Conservation (phyloP, 2,329 filamentous ascomycete species). For the Canariomyces notabilis region DNA sequence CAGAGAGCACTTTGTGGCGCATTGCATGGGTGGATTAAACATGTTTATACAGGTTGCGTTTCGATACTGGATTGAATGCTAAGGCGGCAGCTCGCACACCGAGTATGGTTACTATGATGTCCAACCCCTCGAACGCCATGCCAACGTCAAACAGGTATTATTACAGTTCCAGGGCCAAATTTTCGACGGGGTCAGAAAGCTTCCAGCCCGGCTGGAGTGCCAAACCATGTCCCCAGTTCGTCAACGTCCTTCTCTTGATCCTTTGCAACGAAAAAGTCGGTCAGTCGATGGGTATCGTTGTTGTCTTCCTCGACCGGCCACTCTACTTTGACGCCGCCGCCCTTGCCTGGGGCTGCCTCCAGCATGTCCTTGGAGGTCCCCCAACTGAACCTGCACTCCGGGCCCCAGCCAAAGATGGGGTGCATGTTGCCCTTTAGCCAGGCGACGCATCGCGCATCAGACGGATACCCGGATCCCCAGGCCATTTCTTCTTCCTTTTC, state of each 20-base stretch:
- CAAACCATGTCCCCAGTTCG: constrained; percentile 80
- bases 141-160: constrained; percentile 5
- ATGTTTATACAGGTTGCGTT: constrained; percentile 7
- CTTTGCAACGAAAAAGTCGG: constrained; percentile 62
- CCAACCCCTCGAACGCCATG: constrained; percentile 12
- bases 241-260: constrained; percentile 45
- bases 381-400: constrained; percentile 93
- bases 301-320: constrained; percentile 80
- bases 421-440: constrained; percentile 90
- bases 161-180: too few species aligned
- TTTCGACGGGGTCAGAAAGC: constrained; percentile 50
- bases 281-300: constrained; percentile 62
- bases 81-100: constrained; percentile 1
- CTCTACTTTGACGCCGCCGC: constrained; percentile 64
- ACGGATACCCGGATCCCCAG: constrained; percentile 94
- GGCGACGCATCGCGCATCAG: constrained; percentile 69
- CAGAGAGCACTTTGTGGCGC: too few species aligned
- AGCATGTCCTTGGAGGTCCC: constrained; percentile 90
- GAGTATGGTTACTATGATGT: constrained; percentile 15
- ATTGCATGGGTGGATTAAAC: constrained; percentile 3
- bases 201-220: constrained; percentile 62
- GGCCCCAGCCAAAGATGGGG: constrained; percentile 90
- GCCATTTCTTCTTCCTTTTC: constrained; percentile 40
- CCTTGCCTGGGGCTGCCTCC: constrained; percentile 63
- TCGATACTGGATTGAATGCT: constrained; percentile 4